A percentile compares a stretch with the other conserved stretches of the same genome.
Conservation (phyloP, 768 basidiomycete genomes). For the Boletus patriciae region DNA sequence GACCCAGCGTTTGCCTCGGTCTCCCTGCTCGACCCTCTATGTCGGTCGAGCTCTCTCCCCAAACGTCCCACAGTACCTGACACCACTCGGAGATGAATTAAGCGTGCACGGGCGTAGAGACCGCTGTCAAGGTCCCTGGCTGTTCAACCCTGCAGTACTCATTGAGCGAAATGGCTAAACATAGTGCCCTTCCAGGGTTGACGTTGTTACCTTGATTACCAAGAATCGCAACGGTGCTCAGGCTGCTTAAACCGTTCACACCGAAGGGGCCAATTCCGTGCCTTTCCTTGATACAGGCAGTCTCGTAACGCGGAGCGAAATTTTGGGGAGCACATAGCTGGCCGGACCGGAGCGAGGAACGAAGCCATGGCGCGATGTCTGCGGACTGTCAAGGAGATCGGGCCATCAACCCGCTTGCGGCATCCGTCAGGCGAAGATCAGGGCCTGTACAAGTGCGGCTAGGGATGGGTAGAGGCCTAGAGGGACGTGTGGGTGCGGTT, state of each 20-base stretch:
- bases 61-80: not conserved
- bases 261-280: not conserved
- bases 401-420: too few species aligned
- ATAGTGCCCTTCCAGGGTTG: not conserved
- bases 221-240: not conserved
- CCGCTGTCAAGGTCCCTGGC: not conserved
- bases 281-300: not conserved
- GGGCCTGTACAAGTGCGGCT: too few species aligned
- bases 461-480: too few species aligned
- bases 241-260: not conserved
- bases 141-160: conserved; percentile 1
- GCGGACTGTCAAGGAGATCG: too few species aligned
- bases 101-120: not conserved
- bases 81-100: conserved; percentile 12
- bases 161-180: not conserved
- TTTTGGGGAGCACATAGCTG: too few species aligned
- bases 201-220: not conserved
- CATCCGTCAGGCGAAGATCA: too few species aligned
- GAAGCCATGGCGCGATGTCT: too few species aligned
- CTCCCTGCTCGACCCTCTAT: not conserved
- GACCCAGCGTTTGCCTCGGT: too few species aligned
- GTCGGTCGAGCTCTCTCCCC: not conserved
- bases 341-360: too few species aligned
- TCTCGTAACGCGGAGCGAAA: not conserved
- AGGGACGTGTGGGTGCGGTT: too few species aligned